Conservation (phyloP, 2,329 filamentous ascomycete species). For the Alternaria brassicicola region DNA sequence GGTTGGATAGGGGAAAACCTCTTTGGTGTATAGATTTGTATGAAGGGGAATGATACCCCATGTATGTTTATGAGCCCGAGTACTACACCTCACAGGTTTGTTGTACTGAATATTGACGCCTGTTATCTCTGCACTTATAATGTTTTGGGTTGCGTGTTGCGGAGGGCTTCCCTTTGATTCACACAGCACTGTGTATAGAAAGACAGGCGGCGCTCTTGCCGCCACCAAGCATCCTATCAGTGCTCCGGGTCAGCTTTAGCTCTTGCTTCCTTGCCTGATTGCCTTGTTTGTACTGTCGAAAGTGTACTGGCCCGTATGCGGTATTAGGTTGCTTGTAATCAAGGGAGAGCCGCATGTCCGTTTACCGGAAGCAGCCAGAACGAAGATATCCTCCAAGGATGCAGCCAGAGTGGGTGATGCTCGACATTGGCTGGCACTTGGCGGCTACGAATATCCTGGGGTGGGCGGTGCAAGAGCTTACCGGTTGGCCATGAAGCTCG, state of each 20-base stretch:
- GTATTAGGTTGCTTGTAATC: background rate
- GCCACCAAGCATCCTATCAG: background rate
- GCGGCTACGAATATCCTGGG: background rate
- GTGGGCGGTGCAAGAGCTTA: background rate
- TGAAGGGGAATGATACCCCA: slow-evolving; percentile 3
- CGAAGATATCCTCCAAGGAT: background rate
- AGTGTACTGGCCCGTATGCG: background rate
- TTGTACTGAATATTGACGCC: background rate
- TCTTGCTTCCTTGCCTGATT: background rate
- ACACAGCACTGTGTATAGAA: too few species aligned
- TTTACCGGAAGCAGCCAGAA: background rate
- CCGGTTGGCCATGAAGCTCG: background rate
- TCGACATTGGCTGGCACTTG: background rate
- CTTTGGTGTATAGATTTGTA: background rate
- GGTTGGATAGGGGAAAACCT: background rate
- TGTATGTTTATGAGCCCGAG: background rate
- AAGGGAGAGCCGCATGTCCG: background rate
- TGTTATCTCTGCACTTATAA: background rate
- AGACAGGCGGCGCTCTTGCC: too few species aligned
- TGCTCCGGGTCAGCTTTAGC: background rate
- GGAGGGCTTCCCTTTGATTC: too few species aligned
- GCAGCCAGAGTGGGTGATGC: background rate
- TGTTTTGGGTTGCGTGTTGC: too few species aligned
- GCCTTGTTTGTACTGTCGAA: background rate
- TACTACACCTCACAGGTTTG: background rate